Percentiles rank a stretch among this genome's conserved stretches.
phyloP scores from a whole-genome alignment of 1,284 basidiomycete genomes.

The Irpex rosettiformis region DNA sequence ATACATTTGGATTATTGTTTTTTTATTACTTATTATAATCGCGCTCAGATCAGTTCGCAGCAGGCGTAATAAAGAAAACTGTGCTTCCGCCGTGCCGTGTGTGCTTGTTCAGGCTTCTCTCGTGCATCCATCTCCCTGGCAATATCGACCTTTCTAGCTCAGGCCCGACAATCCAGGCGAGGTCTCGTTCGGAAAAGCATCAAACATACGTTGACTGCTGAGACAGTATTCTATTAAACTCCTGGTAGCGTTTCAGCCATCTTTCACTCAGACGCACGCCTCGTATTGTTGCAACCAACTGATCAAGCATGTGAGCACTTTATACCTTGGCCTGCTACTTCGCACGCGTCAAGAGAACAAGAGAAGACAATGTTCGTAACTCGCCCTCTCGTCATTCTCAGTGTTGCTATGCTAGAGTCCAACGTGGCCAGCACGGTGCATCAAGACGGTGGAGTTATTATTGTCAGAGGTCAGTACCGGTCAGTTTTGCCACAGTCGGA shows the following conservation, averaged over 20 bases:
- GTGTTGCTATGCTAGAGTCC: neutral
- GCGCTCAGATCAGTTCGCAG: neutral
- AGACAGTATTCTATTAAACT: neutral
- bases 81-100: neutral
- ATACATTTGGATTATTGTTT: neutral
- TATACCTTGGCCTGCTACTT: neutral
- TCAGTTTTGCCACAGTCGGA: no score
- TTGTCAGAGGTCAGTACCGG: no score
- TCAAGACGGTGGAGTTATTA: neutral
- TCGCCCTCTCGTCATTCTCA: no score
- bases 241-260: neutral
- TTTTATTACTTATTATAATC: neutral
- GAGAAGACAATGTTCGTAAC: neutral
- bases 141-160: neutral
- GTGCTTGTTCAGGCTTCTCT: neutral
- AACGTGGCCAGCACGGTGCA: neutral
- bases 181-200: neutral
- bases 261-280: neutral
- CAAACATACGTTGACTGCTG: neutral
- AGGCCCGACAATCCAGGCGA: neutral
- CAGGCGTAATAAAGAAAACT: neutral
- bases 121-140: constrained; percentile 1
- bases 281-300: no score
- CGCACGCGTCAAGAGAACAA: neutral
- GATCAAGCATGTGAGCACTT: neutral